Evolutionary conservation across 192 early-diverging fungal species (phyloP).

Genomic region (Backusella parvicylindrica): DNA sequence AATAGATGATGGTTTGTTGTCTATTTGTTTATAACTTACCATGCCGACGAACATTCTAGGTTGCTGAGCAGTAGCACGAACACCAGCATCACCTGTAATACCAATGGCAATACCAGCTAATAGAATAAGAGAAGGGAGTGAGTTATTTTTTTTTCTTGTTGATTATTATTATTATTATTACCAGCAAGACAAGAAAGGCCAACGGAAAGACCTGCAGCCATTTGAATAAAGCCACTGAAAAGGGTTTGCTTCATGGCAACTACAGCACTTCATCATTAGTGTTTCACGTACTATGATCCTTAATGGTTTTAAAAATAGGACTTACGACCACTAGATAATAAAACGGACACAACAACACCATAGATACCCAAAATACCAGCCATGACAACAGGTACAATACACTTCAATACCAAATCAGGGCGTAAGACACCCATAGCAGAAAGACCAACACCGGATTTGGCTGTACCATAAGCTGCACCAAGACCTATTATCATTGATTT

Average conservation of each 20-base stretch:
- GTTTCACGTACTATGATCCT: constrained; percentile 7
- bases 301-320: constrained; percentile 6
- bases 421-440: constrained; percentile 91
- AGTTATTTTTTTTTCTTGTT: background rate
- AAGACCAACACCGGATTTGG: constrained; percentile 96
- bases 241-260: constrained; percentile 40
- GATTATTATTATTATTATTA: too few relatives aligned
- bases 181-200: constrained; percentile 85
- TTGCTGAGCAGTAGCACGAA: constrained; percentile 87
- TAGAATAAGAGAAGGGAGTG: background rate
- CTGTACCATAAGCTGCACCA: constrained; percentile 98
- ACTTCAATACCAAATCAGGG: constrained; percentile 87
- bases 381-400: constrained; percentile 97
- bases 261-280: constrained; percentile 11
- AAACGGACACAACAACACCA: constrained; percentile 93
- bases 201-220: constrained; percentile 90
- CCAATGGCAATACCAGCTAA: constrained; percentile 94
- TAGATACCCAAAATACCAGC: constrained; percentile 98
- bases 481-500: constrained; percentile 51
- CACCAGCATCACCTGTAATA: constrained; percentile 94
- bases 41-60: constrained; percentile 88
- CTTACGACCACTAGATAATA: constrained; percentile 78
- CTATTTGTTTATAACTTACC: constrained; percentile 40
- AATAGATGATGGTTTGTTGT: background rate
- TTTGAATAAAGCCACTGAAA: constrained; percentile 83